phyloP scores from a whole-genome alignment of 192 early-diverging fungal species.

The Diversispora epigaea region DNA sequence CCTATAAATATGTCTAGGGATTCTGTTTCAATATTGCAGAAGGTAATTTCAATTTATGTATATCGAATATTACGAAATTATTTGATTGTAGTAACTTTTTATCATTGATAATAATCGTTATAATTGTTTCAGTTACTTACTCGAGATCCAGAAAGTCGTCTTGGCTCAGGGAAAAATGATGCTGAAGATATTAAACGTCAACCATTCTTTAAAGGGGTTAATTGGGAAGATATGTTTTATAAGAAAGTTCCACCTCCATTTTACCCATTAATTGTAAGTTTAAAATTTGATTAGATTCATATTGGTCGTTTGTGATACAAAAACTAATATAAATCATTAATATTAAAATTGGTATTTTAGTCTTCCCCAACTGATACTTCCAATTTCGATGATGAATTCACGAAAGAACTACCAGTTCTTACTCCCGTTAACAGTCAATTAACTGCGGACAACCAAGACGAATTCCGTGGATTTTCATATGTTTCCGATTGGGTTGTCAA shows the following conservation, averaged over 20 bases:
- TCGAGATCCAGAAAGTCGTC: constrained; percentile 80
- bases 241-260: constrained; percentile 89
- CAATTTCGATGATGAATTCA: constrained; percentile 99
- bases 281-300: too few relatives aligned
- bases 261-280: constrained; percentile 77
- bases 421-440: constrained; percentile 89
- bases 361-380: constrained; percentile 79
- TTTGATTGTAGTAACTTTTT: neutral
- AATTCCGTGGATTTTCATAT: constrained; percentile 94
- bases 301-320: too few relatives aligned
- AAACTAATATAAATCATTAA: neutral
- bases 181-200: constrained; percentile 93
- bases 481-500: constrained; percentile 78
- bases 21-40: constrained; percentile 88
- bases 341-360: constrained; percentile 1
- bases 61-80: neutral
- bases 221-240: constrained; percentile 95
- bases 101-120: constrained; percentile 7
- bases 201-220: constrained; percentile 90
- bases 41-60: constrained; percentile 43
- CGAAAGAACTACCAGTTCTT: constrained; percentile 87
- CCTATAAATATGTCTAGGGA: constrained; percentile 92
- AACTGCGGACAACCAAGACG: constrained; percentile 81
- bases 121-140: constrained; percentile 65
- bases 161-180: constrained; percentile 81